Evolutionary conservation across 2,329 filamentous ascomycete species (phyloP).

Genomic region (Phialocephala sp.): DNA sequence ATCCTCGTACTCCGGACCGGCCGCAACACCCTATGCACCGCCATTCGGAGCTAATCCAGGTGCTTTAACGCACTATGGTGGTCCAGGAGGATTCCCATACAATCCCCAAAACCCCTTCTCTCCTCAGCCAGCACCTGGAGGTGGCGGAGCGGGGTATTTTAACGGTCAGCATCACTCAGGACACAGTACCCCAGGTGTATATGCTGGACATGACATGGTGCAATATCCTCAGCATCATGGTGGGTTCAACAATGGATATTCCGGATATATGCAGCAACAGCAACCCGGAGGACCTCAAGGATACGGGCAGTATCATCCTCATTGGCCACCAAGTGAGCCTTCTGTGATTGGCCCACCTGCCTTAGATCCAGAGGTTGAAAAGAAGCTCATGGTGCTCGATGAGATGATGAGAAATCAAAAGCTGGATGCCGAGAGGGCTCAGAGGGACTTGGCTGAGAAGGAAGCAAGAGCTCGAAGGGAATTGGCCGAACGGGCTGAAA

Average conservation of each 20-base stretch:
- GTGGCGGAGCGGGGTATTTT: conserved; percentile 41
- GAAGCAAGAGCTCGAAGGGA: conserved; percentile 42
- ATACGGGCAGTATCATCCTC: conserved; percentile 35
- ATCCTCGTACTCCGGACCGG: conserved; percentile 38
- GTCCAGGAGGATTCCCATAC: conserved; percentile 35
- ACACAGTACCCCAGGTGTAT: conserved; percentile 35
- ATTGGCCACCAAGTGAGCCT: conserved; percentile 37
- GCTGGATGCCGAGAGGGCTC: conserved; percentile 53
- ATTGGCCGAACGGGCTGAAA: conserved; percentile 50
- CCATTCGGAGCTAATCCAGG: conserved; percentile 39
- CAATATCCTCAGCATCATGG: conserved; percentile 42
- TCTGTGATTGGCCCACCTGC: conserved; percentile 30
- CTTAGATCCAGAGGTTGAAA: conserved; percentile 45
- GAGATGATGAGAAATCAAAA: conserved; percentile 56
- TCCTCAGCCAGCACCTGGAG: conserved; percentile 36
- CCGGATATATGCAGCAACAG: conserved; percentile 31
- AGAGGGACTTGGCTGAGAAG: conserved; percentile 51
- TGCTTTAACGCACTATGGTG: conserved; percentile 41
- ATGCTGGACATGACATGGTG: conserved; percentile 40
- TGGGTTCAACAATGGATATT: conserved; percentile 30
- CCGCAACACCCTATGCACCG: conserved; percentile 36
- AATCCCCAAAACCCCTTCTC: conserved; percentile 41
- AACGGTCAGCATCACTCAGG: conserved; percentile 46
- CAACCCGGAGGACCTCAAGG: conserved; percentile 30
- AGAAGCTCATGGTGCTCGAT: conserved; percentile 66